Base-by-base conservation (phyloP, 2,329 filamentous ascomycete species). In the Microcera coccophila region DNA sequence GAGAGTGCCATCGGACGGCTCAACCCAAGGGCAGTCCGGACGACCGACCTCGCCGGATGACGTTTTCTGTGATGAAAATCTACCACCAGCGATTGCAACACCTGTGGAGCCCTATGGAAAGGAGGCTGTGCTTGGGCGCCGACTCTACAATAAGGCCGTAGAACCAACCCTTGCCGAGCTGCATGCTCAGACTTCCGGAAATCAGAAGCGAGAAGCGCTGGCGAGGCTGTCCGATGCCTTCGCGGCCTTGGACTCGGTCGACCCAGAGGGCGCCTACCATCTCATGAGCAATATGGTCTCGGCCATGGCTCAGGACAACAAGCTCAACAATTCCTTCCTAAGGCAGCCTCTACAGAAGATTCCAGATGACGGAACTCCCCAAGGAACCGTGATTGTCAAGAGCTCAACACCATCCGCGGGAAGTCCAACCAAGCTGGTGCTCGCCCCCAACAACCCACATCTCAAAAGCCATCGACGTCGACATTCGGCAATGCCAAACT, bases 241-340 rank as follows among this genome's bases (percentile, higher is more conserved):
- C 73, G 85, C 84, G 4, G 78, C 83, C 11, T 75, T 98, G 22
- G 88, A 97, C 63, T 81, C 87, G 34, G 75, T 91, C 21, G 91
- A 98, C 58, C 91, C 91, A 0, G 91, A 96, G 62, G 90, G 90
- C 15, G 81, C 90, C 31, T 93, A 91, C 57, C 82, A 95, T 53
- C 75, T 98, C 14, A 75, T 98, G 59, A 86, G 83, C 58, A 78
- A 81, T 43, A 79, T 95, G 51, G 75, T 94, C 47, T 77, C 87
- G n/a, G 79, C 81, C 43, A 76, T 94, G 36, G 78, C 85, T 33
- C 73, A 76, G 36, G 86, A 91, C 57, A 71, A 75, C 17, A 88
- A 84, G 62, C 73, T 91, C 10, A 73, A 68, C 52, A 63, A 65
- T 4, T 67, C 75, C 2, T 70, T 79, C 45, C 59, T 79, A 22